Conservation (phyloP, 768 basidiomycete genomes). For the Kwoniella mangroviensis region DNA sequence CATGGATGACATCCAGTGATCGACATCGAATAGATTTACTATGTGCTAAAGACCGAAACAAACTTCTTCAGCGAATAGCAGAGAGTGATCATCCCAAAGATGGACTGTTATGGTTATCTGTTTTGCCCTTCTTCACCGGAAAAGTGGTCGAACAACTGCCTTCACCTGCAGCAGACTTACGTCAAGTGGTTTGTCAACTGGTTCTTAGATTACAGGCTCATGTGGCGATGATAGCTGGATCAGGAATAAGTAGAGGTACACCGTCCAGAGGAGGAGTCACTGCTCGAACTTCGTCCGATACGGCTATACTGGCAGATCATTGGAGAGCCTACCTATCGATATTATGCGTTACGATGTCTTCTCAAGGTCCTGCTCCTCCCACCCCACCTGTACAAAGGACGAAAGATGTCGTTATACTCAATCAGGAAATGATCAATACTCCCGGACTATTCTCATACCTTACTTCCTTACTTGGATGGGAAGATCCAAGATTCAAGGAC, state of each 20-base stretch:
- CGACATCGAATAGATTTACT: slow-evolving; percentile 43
- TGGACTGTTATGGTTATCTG: slow-evolving; percentile 47
- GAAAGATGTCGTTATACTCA: slow-evolving; percentile 64
- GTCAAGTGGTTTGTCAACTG: slow-evolving; percentile 35
- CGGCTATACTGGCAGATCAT: slow-evolving; percentile 51
- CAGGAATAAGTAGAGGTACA: slow-evolving; percentile 26
- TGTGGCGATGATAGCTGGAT: slow-evolving; percentile 41
- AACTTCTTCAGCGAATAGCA: slow-evolving; percentile 43
- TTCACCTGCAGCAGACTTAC: slow-evolving; percentile 35
- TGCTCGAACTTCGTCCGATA: slow-evolving; percentile 42
- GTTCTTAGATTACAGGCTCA: slow-evolving; percentile 49
- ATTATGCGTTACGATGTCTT: slow-evolving; percentile 72
- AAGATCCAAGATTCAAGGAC: slow-evolving; percentile 80
- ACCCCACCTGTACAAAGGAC: slow-evolving; percentile 50
- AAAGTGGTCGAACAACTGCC: slow-evolving; percentile 36
- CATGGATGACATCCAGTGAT: slow-evolving; percentile 46
- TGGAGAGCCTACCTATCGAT: slow-evolving; percentile 65
- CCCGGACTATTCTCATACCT: slow-evolving; percentile 83
- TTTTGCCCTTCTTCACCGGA: slow-evolving; percentile 44
- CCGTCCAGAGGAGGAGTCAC: slow-evolving; percentile 23
- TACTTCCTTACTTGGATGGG: slow-evolving; percentile 84
- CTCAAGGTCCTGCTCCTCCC: slow-evolving; percentile 60
- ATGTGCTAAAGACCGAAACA: slow-evolving; percentile 29
- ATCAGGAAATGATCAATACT: slow-evolving; percentile 79
- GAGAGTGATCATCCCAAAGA: slow-evolving; percentile 53